Evolutionary conservation across 1,284 basidiomycete genomes (phyloP), one percentile per base, ranked within the genome.

Genomic region (Pisolithus thermaeus): DNA sequence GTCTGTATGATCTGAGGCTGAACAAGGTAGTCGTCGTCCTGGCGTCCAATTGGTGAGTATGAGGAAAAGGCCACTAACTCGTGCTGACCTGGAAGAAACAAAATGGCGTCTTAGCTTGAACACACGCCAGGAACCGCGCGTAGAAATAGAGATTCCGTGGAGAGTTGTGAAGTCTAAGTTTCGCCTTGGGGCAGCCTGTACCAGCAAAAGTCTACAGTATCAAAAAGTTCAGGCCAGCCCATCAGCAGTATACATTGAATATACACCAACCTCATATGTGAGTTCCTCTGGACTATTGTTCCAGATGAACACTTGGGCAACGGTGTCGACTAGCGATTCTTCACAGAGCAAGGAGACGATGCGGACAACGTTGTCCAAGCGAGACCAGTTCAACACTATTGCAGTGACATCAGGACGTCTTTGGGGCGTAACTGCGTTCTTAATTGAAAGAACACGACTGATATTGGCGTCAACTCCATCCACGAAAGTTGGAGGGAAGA

Each of bases 11-110:
- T 71, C 56, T 81, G 76, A 6, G 83, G 78, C 42, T 70, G 66
- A 41, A 87, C 61, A 18, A 86, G 67, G 59, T 81, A 87, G 63
- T 86, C 84, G 60, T 87, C 84, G 58, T 87, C 84, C 83, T 85
- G 52, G 42, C 11, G 6, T 12, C 11, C 32, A 38, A 28, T 55
- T 41, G 20, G 47, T 18, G 18, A n/a, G 42, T 12, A 27, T 53
- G 32, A 51, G 28, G 46, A 49, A 41, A 40, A 36, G 2, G 46
- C 36, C 14, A 35, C 50, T 22, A 48, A 28, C 25, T 28, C 3
- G 23, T 45, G 49, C 66, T 22, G 53, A 80, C 83, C 69, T 85
- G 84, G 43, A 84, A 72, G 61, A 84, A 86, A 63, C 81, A 86
- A 58, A 76, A 80, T 32, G 68, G 67, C 1, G 81, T 81, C 6